Evolutionary conservation across 2,329 filamentous ascomycete genomes (phyloP).

Genomic region (Rhexocercosporidium sp.): DNA sequence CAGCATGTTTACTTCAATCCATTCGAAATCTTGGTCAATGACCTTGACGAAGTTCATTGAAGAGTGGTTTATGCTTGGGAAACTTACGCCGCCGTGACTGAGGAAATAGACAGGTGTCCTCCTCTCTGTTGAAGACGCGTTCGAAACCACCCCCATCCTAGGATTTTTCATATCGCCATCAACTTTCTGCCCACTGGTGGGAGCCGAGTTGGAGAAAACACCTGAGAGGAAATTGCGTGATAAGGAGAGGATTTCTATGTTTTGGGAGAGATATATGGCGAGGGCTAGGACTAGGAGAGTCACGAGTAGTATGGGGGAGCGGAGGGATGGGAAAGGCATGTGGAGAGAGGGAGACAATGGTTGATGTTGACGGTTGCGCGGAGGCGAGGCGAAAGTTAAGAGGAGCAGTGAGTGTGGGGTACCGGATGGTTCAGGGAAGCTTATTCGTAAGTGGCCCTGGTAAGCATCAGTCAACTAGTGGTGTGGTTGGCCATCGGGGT

Average conservation of each 20-base stretch:
- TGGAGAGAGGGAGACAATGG: not conserved
- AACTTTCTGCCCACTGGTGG: not conserved
- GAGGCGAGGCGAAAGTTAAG: conserved; percentile 7
- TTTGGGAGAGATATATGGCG: conserved; percentile 25
- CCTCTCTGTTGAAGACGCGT: conserved; percentile 26
- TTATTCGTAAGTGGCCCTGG: conserved; percentile 12
- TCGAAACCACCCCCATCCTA: not conserved
- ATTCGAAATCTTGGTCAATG: too few species aligned
- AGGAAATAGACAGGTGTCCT: conserved; percentile 36
- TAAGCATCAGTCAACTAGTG: conserved; percentile 5
- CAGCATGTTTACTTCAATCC: not conserved
- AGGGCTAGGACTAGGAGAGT: conserved; percentile 11
- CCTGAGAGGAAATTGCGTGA: conserved; percentile 6
- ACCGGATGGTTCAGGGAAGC: not conserved
- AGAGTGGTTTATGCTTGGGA: not conserved
- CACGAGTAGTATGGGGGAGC: not conserved
- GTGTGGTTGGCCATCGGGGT: not conserved
- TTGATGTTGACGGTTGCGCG: not conserved
- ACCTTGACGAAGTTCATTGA: too few species aligned
- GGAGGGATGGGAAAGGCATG: conserved; percentile 9
- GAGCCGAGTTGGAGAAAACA: conserved; percentile 3
- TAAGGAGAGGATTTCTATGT: conserved; percentile 3
- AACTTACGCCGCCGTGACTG: conserved; percentile 37
- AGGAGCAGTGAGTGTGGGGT: not conserved
- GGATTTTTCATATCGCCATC: not conserved